phyloP scores from a whole-genome alignment of 495 filamentous ascomycete species.

The Xylaria scruposa region DNA sequence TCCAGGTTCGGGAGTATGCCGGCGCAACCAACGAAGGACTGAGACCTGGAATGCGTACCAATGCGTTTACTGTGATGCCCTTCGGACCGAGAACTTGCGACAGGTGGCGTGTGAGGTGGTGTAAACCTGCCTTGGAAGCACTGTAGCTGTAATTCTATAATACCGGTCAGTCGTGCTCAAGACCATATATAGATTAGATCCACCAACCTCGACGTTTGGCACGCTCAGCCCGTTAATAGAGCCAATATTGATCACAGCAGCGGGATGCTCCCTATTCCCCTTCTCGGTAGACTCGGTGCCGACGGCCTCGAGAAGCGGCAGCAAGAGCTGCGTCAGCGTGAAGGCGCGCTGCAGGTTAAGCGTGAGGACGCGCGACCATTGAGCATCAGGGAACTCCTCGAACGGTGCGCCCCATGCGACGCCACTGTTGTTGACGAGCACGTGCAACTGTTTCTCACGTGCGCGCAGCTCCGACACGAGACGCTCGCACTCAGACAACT shows the following conservation, averaged over 20 bases:
- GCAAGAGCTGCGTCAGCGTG: conserved; percentile 74
- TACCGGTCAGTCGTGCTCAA: neutral
- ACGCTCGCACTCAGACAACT: conserved; percentile 67
- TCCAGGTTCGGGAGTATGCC: neutral
- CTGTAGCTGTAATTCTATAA: conserved; percentile 76
- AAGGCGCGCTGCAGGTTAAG: conserved; percentile 83
- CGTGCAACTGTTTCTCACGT: conserved; percentile 69
- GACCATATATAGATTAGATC: neutral
- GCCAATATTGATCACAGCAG: conserved; percentile 78
- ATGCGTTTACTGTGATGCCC: conserved; percentile 71
- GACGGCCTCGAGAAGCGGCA: conserved; percentile 67
- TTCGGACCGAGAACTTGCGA: conserved; percentile 71
- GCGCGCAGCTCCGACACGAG: conserved; percentile 67
- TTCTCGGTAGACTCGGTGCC: conserved; percentile 42
- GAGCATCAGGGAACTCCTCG: conserved; percentile 69
- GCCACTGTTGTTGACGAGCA: conserved; percentile 81
- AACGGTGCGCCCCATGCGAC: conserved; percentile 66
- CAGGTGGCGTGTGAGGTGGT: conserved; percentile 72
- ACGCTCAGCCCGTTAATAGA: conserved; percentile 60
- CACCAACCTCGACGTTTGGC: conserved; percentile 18
- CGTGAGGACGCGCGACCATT: conserved; percentile 75
- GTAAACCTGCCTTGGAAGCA: conserved; percentile 73
- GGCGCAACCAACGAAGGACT: neutral
- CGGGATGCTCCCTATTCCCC: conserved; percentile 54
- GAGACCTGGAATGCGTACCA: conserved; percentile 38